Base-by-base conservation (phyloP, 768 basidiomycete species). In the Cystobasidium tubakii region DNA sequence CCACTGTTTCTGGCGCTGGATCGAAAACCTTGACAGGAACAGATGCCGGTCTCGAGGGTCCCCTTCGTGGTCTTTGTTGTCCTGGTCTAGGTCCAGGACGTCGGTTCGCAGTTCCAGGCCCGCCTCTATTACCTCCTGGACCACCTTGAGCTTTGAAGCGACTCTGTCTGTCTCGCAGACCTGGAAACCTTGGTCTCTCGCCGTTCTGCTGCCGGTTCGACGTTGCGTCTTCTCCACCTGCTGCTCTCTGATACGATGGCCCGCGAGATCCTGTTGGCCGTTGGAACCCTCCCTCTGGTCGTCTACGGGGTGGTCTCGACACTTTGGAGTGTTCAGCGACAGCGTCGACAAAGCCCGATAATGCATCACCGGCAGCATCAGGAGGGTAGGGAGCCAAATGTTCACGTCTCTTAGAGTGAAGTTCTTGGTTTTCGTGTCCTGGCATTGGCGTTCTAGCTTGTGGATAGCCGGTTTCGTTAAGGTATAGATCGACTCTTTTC, bases 401-500 rank as follows among this genome's bases (percentile, higher is more conserved):
- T 21, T 67, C 66, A 4, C 66, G n/a, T 67, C 66, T n/a, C 17
- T 23, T 29, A 27, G 29, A 34, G 53, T 67, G 44, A 31, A 50
- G 50, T 25, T 46, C 42, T 19, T 53, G 66, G 17, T 25, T 31
- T n/a, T 42, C 36, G 36, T 39, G 63, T 9, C 36, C 63, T 67
- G 23, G 39, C 21, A 33, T 31, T 23, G 43, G 13, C 17, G 43
- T 31, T 54, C 50, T 43, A 21, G n/a, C 12, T 23, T 67, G 66
- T 10, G 66, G 42, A 67, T 67, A 53, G 13, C 66, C 66, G 17
- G 66, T 50, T 31, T 67, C 66, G 46, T 67, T 67, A 21, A 67
- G 27, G 66, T 67, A 67, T 31, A 54, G 50, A 23, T 67, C 66
- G 23, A 67, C 50, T 27, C 66, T 36, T 31, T 67, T 36, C 2